Evolutionary conservation across 345 rosid species (phyloP).

Genomic region (Sonneratia caseolaris): DNA sequence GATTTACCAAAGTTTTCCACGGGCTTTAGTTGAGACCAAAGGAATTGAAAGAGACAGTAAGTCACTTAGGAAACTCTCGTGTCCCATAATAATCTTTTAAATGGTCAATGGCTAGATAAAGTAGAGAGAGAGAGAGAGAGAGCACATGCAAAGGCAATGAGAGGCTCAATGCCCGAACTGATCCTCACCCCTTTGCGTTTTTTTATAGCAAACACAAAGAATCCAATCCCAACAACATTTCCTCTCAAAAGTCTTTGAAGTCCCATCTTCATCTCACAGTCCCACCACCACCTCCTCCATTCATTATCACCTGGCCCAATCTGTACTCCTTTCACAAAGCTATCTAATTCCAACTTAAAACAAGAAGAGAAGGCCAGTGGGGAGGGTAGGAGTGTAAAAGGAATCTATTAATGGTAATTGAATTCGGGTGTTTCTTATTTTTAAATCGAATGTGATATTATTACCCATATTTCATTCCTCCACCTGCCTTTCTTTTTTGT

Average conservation of each 20-base stretch:
- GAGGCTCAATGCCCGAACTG: too few relatives aligned
- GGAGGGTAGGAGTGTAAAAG: too few relatives aligned
- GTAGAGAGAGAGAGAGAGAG: not conserved
- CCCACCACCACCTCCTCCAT: not conserved
- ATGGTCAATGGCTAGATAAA: not conserved
- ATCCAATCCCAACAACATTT: not conserved
- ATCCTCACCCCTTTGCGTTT: not conserved
- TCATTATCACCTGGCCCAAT: not conserved
- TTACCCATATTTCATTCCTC: too few relatives aligned
- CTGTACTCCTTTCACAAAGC: not conserved
- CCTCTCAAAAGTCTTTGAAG: not conserved
- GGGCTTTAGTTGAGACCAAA: not conserved
- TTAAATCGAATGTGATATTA: too few relatives aligned
- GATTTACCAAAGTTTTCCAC: not conserved
- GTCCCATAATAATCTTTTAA: not conserved
- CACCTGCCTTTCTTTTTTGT: too few relatives aligned
- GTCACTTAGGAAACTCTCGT: too few relatives aligned
- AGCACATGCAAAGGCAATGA: constrained; percentile 7
- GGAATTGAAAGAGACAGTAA: too few relatives aligned
- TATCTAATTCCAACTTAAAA: not conserved
- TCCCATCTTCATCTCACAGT: not conserved
- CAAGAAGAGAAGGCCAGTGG: too few relatives aligned
- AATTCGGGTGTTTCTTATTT: too few relatives aligned
- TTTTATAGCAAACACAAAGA: not conserved
- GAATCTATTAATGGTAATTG: too few relatives aligned